A percentile compares a stretch with the other conserved stretches of the same genome.
Conservation (phyloP, 768 basidiomycete genomes). For the Kwoniella europaea region DNA sequence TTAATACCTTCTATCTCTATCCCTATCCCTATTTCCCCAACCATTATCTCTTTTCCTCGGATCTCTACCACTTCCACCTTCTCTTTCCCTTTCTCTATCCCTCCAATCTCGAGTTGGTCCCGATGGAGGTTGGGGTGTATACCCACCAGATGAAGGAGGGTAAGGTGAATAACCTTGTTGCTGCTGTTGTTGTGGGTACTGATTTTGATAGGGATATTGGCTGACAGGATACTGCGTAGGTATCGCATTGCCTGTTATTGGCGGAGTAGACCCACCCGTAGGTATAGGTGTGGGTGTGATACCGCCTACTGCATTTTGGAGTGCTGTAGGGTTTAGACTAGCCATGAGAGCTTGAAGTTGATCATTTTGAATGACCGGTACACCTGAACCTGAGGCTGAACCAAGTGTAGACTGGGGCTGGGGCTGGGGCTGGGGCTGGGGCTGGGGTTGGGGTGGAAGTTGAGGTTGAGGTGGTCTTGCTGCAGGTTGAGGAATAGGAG, state of each 20-base stretch:
- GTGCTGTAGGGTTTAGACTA: constrained; percentile 34
- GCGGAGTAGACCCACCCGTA: constrained; percentile 10
- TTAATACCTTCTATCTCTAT: constrained; percentile 4
- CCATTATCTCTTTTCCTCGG: constrained; percentile 17
- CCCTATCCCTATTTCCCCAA: constrained; percentile 5
- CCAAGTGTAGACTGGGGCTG: neutral
- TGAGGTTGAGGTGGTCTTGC: constrained; percentile 1
- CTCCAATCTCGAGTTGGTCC: neutral
- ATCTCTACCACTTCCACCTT: constrained; percentile 2
- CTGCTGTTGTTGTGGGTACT: constrained; percentile 3
- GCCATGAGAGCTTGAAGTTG: constrained; percentile 47
- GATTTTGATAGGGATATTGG: neutral
- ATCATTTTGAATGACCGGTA: constrained; percentile 23
- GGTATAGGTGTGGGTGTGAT: constrained; percentile 1
- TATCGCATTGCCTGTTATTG: neutral
- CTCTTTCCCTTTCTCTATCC: too few relatives aligned
- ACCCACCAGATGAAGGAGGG: neutral
- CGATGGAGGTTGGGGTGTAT: neutral
- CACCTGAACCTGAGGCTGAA: constrained; percentile 9
- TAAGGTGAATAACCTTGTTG: constrained; percentile 22
- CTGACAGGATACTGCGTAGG: constrained; percentile 4
- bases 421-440: neutral
- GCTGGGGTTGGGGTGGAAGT: neutral
- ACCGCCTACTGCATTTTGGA: constrained; percentile 24
- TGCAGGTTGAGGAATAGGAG: neutral